These are phyloP conservation scores for Leccinellum rugosiceps DNA, from an alignment of 768 basidiomycete genomes.

Conservation along the genomic window DNA sequence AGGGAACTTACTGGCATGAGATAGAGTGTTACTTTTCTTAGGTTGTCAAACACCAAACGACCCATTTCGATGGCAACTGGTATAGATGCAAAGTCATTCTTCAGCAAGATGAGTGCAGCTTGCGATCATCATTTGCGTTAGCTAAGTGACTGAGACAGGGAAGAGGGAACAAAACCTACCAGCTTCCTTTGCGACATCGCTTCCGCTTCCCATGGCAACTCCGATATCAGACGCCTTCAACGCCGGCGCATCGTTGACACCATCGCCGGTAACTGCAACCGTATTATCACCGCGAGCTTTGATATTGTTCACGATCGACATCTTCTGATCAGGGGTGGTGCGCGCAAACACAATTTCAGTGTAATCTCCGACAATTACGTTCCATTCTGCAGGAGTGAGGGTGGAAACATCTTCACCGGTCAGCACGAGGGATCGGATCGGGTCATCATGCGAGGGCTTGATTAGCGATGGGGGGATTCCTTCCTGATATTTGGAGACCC, in stretches of 20 bases:
- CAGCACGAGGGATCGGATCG: conserved; percentile 38
- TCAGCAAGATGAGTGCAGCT: conserved; percentile 48
- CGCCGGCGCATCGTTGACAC: conserved; percentile 51
- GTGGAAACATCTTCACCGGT: conserved; percentile 44
- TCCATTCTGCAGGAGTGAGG: conserved; percentile 38
- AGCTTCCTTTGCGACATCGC: conserved; percentile 53
- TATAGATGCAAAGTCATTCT: conserved; percentile 59
- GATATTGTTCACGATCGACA: conserved; percentile 54
- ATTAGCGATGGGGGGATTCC: conserved; percentile 8
- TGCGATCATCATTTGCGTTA: neutral
- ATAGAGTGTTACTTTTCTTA: conserved; percentile 47
- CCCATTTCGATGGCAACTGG: conserved; percentile 57
- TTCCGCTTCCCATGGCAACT: conserved; percentile 48
- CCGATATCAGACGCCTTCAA: conserved; percentile 55
- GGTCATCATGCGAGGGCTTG: conserved; percentile 38
- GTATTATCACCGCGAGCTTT: conserved; percentile 45
- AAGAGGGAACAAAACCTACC: conserved; percentile 27
- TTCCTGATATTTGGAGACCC: neutral
- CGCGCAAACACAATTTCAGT: conserved; percentile 52
- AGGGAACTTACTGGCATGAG: conserved; percentile 37
- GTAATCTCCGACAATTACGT: conserved; percentile 35
- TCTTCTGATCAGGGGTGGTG: conserved; percentile 56
- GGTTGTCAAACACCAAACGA: conserved; percentile 55
- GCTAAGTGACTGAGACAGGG: neutral
- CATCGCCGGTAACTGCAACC: conserved; percentile 56